Base-by-base conservation (phyloP, 257 asterid species). In the Euphrasia confusa region DNA sequence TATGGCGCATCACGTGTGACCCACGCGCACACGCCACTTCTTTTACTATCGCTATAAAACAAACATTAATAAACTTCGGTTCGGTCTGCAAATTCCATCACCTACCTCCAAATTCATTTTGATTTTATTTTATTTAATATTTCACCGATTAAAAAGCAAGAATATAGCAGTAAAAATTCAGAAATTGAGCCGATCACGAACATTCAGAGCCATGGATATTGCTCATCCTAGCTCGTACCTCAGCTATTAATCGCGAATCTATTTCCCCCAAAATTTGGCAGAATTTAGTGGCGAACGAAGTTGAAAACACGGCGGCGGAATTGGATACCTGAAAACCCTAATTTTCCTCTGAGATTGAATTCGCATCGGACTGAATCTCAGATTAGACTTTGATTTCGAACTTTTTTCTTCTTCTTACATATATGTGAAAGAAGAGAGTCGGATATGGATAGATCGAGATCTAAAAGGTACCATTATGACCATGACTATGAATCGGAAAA, bases 361-460 rank as follows among this genome's bases (percentile, higher is more conserved):
- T 21, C 24, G 24, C 7, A 4, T 35, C 40, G 10, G 40, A 67
- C 72, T 64, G 69, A 72, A 58, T 75, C 39, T 33, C 7, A 67
- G 59, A 54, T 67, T 73, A 71, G 66, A 61, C 60, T 63, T 58
- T 53, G 33, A 21, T 21, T 21, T 53, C 8, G 64, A 71, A 62
- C 66, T 69, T 21, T 7, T n/a, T 8, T 0, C 9, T 17, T 30
- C 5, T 30, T 4, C 15, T 5, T 32, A 42, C 40, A 21, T 52
- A 47, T 42, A 5, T 69, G 66, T 44, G 59, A 53, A 15, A 59
- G 68, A 54, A 67, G 49, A 27, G 57, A 54, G 6, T 58, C 53
- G 61, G 55, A 45, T 4, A 88, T 88, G 96, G 96, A 88, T 49
- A 81, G 96, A 80, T 85, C 94, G 61, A 85, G 96, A 83, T 85